These are phyloP conservation scores for Croton setiger DNA, from an alignment of 441 rosid genomes.

Conservation along the genomic window DNA sequence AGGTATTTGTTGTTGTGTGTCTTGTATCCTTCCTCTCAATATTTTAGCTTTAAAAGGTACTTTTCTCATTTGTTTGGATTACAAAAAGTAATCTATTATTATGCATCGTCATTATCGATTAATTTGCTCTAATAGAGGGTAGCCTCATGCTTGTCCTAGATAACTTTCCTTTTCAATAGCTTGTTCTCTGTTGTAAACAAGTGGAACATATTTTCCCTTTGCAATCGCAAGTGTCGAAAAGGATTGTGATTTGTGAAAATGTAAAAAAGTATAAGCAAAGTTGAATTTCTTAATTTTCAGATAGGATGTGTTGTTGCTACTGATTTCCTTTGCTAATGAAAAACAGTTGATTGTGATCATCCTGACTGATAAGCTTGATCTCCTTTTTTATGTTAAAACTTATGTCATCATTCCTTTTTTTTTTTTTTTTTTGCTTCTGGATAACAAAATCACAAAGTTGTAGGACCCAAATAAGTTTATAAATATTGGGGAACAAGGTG, in stretches of 20 bases:
- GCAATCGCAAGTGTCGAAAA: not conserved
- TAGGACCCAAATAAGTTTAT: not conserved
- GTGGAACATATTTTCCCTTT: not conserved
- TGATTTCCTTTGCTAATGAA: not conserved
- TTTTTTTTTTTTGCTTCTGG: not conserved
- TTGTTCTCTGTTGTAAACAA: no score
- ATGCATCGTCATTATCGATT: not conserved
- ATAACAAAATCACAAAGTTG: not conserved
- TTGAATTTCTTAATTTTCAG: not conserved
- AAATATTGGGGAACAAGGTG: not conserved
- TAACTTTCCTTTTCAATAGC: not conserved
- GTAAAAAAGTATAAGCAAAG: not conserved
- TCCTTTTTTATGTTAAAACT: not conserved
- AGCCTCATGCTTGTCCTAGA: not conserved
- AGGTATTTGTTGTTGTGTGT: slow-evolving; percentile 47
- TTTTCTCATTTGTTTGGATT: not conserved
- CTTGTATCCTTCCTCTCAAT: not conserved
- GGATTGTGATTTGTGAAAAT: not conserved
- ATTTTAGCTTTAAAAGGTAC: not conserved
- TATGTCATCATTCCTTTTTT: not conserved
- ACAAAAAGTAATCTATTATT: not conserved
- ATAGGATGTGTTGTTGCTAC: not conserved
- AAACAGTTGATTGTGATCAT: not conserved
- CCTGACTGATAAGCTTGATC: not conserved
- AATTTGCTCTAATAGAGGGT: not conserved